Conservation (phyloP, 495 filamentous ascomycete genomes). For the Penicillium waksmanii region DNA sequence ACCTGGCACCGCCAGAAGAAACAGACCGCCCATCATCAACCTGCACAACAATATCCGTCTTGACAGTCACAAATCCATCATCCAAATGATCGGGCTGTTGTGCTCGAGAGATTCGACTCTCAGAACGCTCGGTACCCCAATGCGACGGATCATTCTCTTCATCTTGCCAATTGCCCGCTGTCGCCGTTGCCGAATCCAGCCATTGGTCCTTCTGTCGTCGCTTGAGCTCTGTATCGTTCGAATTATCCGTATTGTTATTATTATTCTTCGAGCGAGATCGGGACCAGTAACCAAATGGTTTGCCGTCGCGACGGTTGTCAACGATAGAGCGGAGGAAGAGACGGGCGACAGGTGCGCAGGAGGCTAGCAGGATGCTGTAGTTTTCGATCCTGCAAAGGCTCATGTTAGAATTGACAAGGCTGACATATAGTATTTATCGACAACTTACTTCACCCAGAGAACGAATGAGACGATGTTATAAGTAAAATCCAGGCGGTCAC, state of each 20-base stretch:
- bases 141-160: constrained; percentile 19
- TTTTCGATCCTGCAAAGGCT: constrained; percentile 36
- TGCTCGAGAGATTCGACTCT: constrained; percentile 22
- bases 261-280: constrained; percentile 25
- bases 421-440: too few species aligned
- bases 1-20: constrained; percentile 23
- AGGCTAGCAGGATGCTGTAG: constrained; percentile 40
- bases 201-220: constrained; percentile 20
- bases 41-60: constrained; percentile 38
- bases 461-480: constrained; percentile 42
- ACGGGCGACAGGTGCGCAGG: constrained; percentile 37
- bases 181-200: constrained; percentile 24
- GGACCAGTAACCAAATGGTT: constrained; percentile 32
- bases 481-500: constrained; percentile 36
- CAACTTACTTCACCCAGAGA: constrained; percentile 43
- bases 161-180: constrained; percentile 18
- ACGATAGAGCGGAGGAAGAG: constrained; percentile 36
- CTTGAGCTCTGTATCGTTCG: constrained; percentile 25
- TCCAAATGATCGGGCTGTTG: constrained; percentile 22
- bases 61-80: constrained; percentile 31
- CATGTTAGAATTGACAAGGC: background rate
- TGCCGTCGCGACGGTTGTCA: constrained; percentile 27
- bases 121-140: constrained; percentile 25
- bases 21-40: constrained; percentile 31
- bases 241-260: constrained; percentile 12